These are phyloP conservation scores for Stagonosporopsis rhizophila DNA, from an alignment of 2,329 filamentous ascomycete species.

Conservation along the genomic window DNA sequence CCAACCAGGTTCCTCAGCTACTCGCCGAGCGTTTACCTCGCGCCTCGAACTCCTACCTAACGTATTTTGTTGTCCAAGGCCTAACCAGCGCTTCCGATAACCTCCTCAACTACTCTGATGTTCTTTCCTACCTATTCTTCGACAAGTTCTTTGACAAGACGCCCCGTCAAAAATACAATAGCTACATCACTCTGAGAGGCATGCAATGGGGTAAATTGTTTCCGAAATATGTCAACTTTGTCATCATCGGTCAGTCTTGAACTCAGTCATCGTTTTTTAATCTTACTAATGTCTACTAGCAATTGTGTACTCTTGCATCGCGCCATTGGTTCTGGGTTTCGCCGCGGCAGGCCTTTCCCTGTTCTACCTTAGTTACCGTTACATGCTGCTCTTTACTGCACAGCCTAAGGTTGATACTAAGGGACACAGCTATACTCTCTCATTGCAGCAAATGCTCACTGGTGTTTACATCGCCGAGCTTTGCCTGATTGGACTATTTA, in stretches of 20 bases:
- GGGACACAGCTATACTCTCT: conserved; percentile 85
- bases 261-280: not conserved
- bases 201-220: conserved; percentile 52
- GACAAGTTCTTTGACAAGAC: conserved; percentile 78
- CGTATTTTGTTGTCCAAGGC: conserved; percentile 93
- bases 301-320: conserved; percentile 85
- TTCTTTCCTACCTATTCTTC: conserved; percentile 76
- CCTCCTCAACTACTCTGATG: conserved; percentile 75
- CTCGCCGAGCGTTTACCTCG: conserved; percentile 78
- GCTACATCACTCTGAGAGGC: conserved; percentile 41
- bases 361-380: conserved; percentile 87
- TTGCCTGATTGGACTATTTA: conserved; percentile 85
- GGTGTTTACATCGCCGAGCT: conserved; percentile 84
- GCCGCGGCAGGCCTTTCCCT: conserved; percentile 78
- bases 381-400: conserved; percentile 88
- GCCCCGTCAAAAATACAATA: conserved; percentile 59
- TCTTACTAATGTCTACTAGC: conserved; percentile 56
- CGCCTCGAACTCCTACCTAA: conserved; percentile 92
- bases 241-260: conserved; percentile 48
- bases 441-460: conserved; percentile 82
- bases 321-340: conserved; percentile 83
- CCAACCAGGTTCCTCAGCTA: conserved; percentile 66
- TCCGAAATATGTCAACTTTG: conserved; percentile 51
- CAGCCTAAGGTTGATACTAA: conserved; percentile 85
- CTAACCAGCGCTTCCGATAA: conserved; percentile 77